Evolutionary conservation across 345 rosid genomes (phyloP).

Genomic region (Schrenkiella parvula): DNA sequence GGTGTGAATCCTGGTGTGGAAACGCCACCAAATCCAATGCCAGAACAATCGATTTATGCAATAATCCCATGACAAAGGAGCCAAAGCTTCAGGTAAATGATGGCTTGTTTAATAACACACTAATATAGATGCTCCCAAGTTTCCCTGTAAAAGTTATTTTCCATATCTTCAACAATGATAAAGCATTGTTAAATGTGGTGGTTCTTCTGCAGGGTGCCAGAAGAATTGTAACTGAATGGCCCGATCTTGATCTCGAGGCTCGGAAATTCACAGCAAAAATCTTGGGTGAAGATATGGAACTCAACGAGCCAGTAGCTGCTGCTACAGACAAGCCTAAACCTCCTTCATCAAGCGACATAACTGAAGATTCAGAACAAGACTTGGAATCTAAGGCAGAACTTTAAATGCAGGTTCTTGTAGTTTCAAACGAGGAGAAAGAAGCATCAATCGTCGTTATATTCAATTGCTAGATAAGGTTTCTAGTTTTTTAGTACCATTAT

Average conservation of each 20-base stretch:
- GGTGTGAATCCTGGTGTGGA: conserved; percentile 99
- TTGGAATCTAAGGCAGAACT: conserved; percentile 73
- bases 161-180: not conserved
- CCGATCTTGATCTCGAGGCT: conserved; percentile 72
- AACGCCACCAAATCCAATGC: conserved; percentile 93
- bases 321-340: conserved; percentile 25
- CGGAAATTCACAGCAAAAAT: conserved; percentile 67
- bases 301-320: conserved; percentile 37
- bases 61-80: conserved; percentile 99
- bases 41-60: conserved; percentile 95
- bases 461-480: conserved; percentile 8
- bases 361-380: conserved; percentile 38
- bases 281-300: conserved; percentile 65
- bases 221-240: conserved; percentile 87
- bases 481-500: conserved; percentile 15
- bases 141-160: not conserved
- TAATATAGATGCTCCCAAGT: not conserved
- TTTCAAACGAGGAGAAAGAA: conserved; percentile 10
- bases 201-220: conserved; percentile 65
- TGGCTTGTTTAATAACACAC: not conserved
- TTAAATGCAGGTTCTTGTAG: conserved; percentile 28
- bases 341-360: conserved; percentile 21
- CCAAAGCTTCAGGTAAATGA: conserved; percentile 84
- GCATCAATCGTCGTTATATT: not conserved
- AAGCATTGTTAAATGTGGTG: not conserved